These are phyloP conservation scores for Hymenotorrendiella dingleyae DNA, from an alignment of 2,329 filamentous ascomycete species.

Conservation along the genomic window DNA sequence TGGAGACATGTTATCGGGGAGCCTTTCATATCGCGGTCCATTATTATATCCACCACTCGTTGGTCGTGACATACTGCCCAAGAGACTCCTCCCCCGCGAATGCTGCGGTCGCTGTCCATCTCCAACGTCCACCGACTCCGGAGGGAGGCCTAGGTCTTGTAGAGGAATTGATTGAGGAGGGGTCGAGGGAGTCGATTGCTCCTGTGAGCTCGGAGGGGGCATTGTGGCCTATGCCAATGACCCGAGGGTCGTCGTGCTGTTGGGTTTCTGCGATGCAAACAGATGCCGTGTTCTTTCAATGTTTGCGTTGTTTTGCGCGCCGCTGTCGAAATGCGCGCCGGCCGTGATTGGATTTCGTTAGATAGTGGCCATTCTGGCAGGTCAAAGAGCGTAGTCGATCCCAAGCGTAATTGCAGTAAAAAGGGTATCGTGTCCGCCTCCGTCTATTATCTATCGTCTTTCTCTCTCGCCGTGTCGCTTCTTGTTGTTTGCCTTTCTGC, in stretches of 20 bases:
- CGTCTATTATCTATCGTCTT: no score
- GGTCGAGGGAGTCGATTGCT: slow-evolving; percentile 37
- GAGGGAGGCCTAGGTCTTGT: slow-evolving; percentile 47
- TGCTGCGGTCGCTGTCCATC: slow-evolving; percentile 23
- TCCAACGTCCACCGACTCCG: slow-evolving; percentile 25
- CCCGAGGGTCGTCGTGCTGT: slow-evolving; percentile 13
- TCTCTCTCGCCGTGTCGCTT: no score
- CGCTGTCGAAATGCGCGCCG: no score
- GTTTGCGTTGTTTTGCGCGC: no score
- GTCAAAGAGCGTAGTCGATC: no score
- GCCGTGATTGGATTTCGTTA: no score
- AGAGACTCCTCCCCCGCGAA: slow-evolving; percentile 28
- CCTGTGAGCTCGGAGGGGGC: slow-evolving; percentile 43
- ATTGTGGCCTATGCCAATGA: slow-evolving; percentile 31
- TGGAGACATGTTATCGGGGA: slow-evolving; percentile 26
- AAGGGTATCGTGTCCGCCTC: no score
- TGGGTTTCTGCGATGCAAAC: no score
- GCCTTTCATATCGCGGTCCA: slow-evolving; percentile 28
- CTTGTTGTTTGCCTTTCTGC: no score
- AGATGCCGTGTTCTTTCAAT: no score
- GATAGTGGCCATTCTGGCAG: no score
- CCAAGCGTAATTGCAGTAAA: no score
- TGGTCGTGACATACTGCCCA: slow-evolving; percentile 24
- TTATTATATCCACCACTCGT: slow-evolving; percentile 22
- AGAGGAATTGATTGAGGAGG: slow-evolving; percentile 63